phyloP scores from a whole-genome alignment of 1,284 basidiomycete species.

The Malassezia sympodialis region DNA sequence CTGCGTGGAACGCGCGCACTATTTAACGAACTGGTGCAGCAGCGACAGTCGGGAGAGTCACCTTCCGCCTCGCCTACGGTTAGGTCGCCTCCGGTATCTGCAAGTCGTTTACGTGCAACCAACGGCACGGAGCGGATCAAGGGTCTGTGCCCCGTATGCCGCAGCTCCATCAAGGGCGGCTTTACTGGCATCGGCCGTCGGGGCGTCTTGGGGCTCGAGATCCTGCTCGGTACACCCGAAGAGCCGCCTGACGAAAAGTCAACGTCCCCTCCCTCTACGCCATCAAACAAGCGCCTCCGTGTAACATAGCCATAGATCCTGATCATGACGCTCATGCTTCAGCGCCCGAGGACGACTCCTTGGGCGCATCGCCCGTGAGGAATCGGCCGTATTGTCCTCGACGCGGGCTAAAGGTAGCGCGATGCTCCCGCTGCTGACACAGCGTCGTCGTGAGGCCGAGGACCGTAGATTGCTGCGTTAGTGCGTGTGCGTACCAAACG shows the following conservation, averaged over 20 bases:
- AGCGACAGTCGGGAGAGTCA: neutral
- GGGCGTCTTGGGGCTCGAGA: conserved; percentile 27
- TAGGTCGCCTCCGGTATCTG: conserved; percentile 4
- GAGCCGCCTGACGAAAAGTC: neutral
- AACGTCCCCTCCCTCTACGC: neutral
- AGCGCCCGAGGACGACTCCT: neutral
- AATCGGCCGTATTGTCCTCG: conserved; percentile 36
- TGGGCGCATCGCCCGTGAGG: conserved; percentile 11
- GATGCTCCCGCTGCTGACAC: conserved; percentile 19
- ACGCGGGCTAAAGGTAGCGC: conserved; percentile 29
- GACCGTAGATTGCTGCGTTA: conserved; percentile 29
- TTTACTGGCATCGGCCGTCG: conserved; percentile 26
- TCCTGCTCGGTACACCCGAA: conserved; percentile 27
- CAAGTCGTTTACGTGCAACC: conserved; percentile 4
- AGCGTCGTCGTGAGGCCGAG: conserved; percentile 24
- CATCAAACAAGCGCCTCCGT: neutral
- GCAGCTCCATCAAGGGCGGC: conserved; percentile 29
- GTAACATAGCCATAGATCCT: neutral
- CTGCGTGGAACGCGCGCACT: conserved; percentile 1
- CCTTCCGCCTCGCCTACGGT: neutral
- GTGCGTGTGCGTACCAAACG: conserved; percentile 22
- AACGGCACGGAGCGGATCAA: conserved; percentile 24
- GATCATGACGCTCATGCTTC: neutral
- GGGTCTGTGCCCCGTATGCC: conserved; percentile 36
- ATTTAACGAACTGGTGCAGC: conserved; percentile 7